Evolutionary conservation across 331 rosid species (phyloP), one percentile per base, ranked within the genome.

Genomic region (Cydonia oblonga): DNA sequence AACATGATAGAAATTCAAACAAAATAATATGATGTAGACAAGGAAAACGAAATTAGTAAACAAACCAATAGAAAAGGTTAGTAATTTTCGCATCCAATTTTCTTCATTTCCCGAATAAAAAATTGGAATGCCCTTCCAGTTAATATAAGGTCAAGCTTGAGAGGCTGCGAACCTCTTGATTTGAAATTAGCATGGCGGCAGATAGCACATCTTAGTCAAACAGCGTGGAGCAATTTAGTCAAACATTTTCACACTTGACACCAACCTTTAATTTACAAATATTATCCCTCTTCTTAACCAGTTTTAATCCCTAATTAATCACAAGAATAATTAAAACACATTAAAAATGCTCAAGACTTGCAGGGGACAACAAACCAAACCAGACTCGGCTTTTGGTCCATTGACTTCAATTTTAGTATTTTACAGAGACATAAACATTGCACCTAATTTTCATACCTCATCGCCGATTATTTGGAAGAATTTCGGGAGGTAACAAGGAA

Each of bases 211-310:
- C 52, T 26, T 8, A 46, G 77, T 77, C 74, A 69, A 68, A 19
- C 53, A 20, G 53, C 49, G 22, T 19, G 71, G 76, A 19, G 20
- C 68, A 63, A 20, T 3, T 14, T 35, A 66, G 75, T 75, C 78
- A 42, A 42, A 25, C 58, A 49, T 4, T 65, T 71, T 75, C 78
- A 75, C 70, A 71, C 62, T 62, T 9, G 66, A 60, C 33, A 70
- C 60, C 80, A 25, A 57, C 24, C 25, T 57, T 9, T 57, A 44
- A 46, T 56, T 69, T 58, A 24, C 65, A 59, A 42, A 52, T 14
- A 54, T 29, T 20, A 28, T 67, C 71, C 58, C 30, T 12, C 42
- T 18, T 56, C 73, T 33, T 32, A 44, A 28, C 69, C 52, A 22
- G 68, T 65, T 25, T 65, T 25, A 72, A 28, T n/a, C 28, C 29